phyloP scores from a whole-genome alignment of 352 stramenopile genomes.

The Blastocystis hominis region DNA sequence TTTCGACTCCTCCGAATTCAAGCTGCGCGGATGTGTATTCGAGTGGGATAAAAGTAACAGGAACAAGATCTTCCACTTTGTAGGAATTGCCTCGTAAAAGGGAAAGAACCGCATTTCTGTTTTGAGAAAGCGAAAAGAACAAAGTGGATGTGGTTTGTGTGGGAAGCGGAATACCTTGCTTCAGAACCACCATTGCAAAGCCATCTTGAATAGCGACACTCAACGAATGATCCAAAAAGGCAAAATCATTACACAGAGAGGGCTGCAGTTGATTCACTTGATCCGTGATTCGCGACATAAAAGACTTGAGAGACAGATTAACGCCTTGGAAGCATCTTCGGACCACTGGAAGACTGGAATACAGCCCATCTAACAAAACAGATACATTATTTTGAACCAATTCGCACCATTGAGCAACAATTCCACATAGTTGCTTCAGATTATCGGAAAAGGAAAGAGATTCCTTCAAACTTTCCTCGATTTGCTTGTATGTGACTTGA shows the following conservation, averaged over 20 bases:
- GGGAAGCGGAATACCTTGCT: not conserved
- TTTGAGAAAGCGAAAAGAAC: not conserved
- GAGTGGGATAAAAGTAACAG: not conserved
- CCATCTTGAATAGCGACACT: slow-evolving; percentile 24
- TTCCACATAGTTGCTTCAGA: not conserved
- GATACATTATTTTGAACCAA: not conserved
- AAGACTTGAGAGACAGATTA: not conserved
- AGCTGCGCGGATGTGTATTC: not conserved
- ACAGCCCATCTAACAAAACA: not conserved
- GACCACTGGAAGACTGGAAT: not conserved
- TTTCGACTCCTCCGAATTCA: not conserved
- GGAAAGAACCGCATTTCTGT: not conserved
- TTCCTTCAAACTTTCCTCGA: not conserved
- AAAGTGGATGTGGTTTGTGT: not conserved
- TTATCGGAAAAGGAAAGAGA: not conserved
- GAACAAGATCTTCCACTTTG: not conserved
- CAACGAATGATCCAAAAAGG: slow-evolving; percentile 22
- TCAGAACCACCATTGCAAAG: not conserved
- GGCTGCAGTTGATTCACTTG: not conserved
- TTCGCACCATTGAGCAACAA: not conserved
- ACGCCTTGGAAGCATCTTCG: not conserved
- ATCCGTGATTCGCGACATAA: not conserved
- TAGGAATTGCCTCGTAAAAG: not conserved
- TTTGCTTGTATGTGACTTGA: not conserved
- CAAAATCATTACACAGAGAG: slow-evolving; percentile 22